Percentiles rank a stretch among this genome's conserved stretches.
Conservation (phyloP, 2,329 filamentous ascomycete species). For the Neonectria sp. region DNA sequence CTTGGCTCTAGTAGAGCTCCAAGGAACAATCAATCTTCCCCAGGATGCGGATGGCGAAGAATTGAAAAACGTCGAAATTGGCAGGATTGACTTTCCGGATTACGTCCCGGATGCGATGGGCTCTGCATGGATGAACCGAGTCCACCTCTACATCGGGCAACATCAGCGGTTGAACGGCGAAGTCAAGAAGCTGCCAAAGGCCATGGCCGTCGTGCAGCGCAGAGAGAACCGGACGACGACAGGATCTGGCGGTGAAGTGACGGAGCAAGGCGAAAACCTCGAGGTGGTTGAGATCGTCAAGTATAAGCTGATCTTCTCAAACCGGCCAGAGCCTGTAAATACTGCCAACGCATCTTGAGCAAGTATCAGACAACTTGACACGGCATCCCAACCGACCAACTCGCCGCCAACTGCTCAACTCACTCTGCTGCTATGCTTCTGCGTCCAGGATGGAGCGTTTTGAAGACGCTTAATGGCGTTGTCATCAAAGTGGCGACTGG, state of each 20-base stretch:
- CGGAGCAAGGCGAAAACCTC: slow-evolving; percentile 65
- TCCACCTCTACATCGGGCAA: slow-evolving; percentile 89
- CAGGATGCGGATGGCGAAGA: slow-evolving; percentile 51
- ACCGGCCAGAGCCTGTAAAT: slow-evolving; percentile 87
- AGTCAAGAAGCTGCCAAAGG: slow-evolving; percentile 86
- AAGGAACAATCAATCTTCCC: slow-evolving; percentile 89
- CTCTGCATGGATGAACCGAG: slow-evolving; percentile 89
- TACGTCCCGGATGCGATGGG: slow-evolving; percentile 67
- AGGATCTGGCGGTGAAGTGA: slow-evolving; percentile 56
- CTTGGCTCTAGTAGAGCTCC: slow-evolving; percentile 90
- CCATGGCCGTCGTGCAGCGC: slow-evolving; percentile 83
- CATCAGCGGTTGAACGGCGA: slow-evolving; percentile 93
- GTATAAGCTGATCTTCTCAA: slow-evolving; percentile 88
- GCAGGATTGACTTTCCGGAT: slow-evolving; percentile 84
- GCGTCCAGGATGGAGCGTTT: not conserved
- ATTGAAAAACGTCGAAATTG: slow-evolving; percentile 64
- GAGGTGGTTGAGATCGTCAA: slow-evolving; percentile 91
- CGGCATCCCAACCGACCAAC: not conserved
- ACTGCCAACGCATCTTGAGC: slow-evolving; percentile 53
- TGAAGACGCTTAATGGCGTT: not conserved
- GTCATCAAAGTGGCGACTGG: not conserved
- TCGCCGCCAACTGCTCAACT: not conserved
- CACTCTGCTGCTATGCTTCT: not conserved
- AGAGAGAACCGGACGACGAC: slow-evolving; percentile 62
- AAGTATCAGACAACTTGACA: not conserved